Evolutionary conservation across 139 green algal genomes (phyloP).

Genomic region (Tetratostichococcus sp.): DNA sequence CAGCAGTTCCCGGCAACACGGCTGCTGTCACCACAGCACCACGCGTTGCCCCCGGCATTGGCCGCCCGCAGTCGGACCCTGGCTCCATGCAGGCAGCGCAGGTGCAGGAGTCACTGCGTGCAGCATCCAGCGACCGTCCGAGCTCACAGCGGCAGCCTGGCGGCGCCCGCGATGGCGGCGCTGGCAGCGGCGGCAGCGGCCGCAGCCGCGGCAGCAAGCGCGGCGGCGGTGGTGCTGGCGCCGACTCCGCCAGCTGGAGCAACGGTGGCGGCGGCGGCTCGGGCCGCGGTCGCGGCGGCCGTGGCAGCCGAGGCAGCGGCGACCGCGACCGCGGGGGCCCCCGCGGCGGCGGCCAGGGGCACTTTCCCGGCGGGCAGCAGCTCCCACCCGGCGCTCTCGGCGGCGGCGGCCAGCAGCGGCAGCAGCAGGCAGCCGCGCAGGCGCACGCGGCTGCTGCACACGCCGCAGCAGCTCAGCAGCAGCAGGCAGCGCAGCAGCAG

Average conservation of each 20-base stretch:
- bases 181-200: slow-evolving; percentile 13
- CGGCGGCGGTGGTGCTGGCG: slow-evolving; percentile 13
- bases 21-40: background rate
- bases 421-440: slow-evolving; percentile 1
- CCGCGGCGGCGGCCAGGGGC: slow-evolving; percentile 4
- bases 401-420: background rate
- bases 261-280: background rate
- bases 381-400: no score
- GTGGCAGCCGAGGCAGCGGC: slow-evolving; percentile 10
- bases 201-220: slow-evolving; percentile 12
- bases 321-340: background rate
- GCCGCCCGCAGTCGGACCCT: background rate
- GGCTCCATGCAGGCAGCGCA: background rate
- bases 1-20: slow-evolving; percentile 5
- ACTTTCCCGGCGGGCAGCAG: slow-evolving; percentile 7
- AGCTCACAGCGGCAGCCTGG: background rate
- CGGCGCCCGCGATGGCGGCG: background rate
- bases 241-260: background rate
- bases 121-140: background rate
- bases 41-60: background rate
- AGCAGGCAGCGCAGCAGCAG: background rate
- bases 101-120: background rate
- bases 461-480: background rate
- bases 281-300: background rate
- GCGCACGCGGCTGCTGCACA: background rate